These are phyloP conservation scores for Talaromyces piceae DNA, from an alignment of 2,329 filamentous ascomycete genomes.

Conservation along the genomic window DNA sequence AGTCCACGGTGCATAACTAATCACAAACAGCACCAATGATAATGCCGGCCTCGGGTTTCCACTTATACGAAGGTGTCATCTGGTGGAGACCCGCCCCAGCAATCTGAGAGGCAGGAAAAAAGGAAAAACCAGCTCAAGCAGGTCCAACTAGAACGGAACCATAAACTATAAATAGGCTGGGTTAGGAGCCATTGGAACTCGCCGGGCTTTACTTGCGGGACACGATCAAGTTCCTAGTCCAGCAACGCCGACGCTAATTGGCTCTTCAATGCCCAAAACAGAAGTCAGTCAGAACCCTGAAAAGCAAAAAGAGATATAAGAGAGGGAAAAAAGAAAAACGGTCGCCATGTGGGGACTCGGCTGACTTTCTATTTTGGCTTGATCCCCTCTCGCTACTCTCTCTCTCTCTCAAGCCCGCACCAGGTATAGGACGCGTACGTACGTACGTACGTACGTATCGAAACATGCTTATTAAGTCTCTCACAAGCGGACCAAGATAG, in stretches of 20 bases:
- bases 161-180: not conserved
- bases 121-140: too few species aligned
- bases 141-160: not conserved
- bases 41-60: not conserved
- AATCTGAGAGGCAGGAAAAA: not conserved
- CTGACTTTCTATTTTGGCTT: not conserved
- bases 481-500: too few species aligned
- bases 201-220: not conserved
- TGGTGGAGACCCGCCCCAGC: not conserved
- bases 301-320: too few species aligned
- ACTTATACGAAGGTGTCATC: not conserved
- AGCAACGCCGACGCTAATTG: not conserved
- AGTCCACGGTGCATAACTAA: not conserved
- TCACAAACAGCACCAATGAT: not conserved
- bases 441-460: too few species aligned
- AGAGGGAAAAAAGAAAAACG: too few species aligned
- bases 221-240: not conserved
- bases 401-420: too few species aligned
- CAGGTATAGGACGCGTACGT: too few species aligned
- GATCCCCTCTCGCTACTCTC: too few species aligned
- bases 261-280: not conserved
- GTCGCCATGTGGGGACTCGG: not conserved
- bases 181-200: not conserved
- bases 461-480: too few species aligned
- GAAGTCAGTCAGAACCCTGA: not conserved